Base-by-base conservation (phyloP, 75 land plant species). In the Isoetes taiwanensis region DNA sequence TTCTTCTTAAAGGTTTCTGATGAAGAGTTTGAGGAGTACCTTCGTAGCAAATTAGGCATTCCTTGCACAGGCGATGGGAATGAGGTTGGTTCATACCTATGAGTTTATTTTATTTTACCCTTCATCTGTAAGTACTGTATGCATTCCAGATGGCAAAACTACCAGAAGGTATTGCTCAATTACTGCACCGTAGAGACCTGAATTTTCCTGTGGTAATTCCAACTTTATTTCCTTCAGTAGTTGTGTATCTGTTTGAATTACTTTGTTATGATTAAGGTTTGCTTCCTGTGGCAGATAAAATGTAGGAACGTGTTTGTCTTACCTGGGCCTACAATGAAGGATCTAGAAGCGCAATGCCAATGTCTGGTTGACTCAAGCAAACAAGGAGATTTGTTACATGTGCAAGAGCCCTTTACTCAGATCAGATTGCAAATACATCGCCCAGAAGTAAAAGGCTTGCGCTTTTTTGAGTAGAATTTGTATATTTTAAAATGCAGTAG, bases 141-240 rank as follows among this genome's bases (percentile, higher is more conserved):
- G 20, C n/a, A 41, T 58, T 58, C 38, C 80, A 88, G 96, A 89
- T 85, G 90, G 90, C 90, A 60, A 76, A 54, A 46, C 58, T 89
- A 58, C 96, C 96, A 23, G 96, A 89, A 52, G 90, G 90, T 28
- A 75, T 85, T 35, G 79, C 96, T n/a, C 83, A 89, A 59, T 43
- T 85, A 35, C 64, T 85, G 73, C 90, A 85, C 38, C 90, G 81
- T 52, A 73, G 79, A 41, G 61, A 56, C 46, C 63, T 79, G 17
- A 43, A 65, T 50, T 72, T 89, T 41, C 96, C 96, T 32, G 72
- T 89, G 89, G 96, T 89, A 76, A 43, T 70, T 70, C 2, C 2
- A 33, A 40, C n/a, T 37, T 37, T 37, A 14, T 37, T 10, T 14
- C 14, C 39, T 37, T 10, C 9, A 37, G 9, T 37, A 10, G 39